Conservation (phyloP, 1,284 basidiomycete species). For the Anthracocystis setariae region DNA sequence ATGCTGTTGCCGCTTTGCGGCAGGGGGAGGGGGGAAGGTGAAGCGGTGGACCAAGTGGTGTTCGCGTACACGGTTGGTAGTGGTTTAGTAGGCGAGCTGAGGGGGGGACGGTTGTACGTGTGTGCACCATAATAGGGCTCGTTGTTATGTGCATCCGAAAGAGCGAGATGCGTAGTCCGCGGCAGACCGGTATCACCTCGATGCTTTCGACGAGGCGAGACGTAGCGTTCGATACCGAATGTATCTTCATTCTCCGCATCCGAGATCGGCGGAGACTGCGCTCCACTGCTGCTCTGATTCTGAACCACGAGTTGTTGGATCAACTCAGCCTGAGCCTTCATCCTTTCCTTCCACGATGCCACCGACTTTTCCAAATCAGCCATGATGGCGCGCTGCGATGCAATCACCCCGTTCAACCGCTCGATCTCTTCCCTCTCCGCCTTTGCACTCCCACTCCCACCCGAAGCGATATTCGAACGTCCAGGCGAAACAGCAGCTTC, state of each 20-base stretch:
- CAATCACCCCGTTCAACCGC: slow-evolving; percentile 58
- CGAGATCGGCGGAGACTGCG: slow-evolving; percentile 14
- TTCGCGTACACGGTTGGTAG: background rate
- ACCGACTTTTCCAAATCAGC: slow-evolving; percentile 58
- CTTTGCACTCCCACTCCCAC: background rate
- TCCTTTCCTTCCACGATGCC: slow-evolving; percentile 52
- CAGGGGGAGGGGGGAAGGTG: slow-evolving; percentile 46
- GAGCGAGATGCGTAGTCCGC: slow-evolving; percentile 33
- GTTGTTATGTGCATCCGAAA: background rate
- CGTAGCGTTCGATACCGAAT: background rate
- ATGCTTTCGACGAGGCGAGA: slow-evolving; percentile 3
- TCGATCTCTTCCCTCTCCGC: slow-evolving; percentile 58
- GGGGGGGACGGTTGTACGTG: slow-evolving; percentile 51
- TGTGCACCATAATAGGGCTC: slow-evolving; percentile 58
- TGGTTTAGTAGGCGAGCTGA: slow-evolving; percentile 10
- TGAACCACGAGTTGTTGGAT: slow-evolving; percentile 47
- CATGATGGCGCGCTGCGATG: slow-evolving; percentile 56
- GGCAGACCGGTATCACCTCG: slow-evolving; percentile 11
- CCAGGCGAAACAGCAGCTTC: slow-evolving; percentile 8
- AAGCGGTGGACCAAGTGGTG: slow-evolving; percentile 10
- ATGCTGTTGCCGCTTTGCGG: slow-evolving; percentile 18
- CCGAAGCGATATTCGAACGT: background rate
- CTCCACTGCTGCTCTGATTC: slow-evolving; percentile 3
- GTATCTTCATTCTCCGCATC: slow-evolving; percentile 20
- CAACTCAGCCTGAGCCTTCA: slow-evolving; percentile 55